These are phyloP conservation scores for Schwanniomyces sp. DNA, from an alignment of 805 yeast species.

Conservation along the genomic window DNA sequence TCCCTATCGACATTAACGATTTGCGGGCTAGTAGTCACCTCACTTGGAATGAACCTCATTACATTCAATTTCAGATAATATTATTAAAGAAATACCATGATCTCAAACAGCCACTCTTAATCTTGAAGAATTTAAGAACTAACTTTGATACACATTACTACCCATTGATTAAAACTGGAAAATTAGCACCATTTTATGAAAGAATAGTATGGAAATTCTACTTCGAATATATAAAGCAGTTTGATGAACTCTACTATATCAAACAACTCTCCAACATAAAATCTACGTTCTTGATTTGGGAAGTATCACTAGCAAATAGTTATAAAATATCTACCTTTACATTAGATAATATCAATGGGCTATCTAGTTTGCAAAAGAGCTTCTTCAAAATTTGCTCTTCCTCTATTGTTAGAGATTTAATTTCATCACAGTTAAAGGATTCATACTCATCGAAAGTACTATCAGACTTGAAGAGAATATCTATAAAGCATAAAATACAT, in stretches of 20 bases:
- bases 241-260: conserved; percentile 23
- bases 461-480: conserved; percentile 29
- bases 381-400: conserved; percentile 23
- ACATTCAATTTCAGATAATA: conserved; percentile 28
- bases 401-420: conserved; percentile 11
- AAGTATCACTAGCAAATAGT: conserved; percentile 22
- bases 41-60: conserved; percentile 18
- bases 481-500: conserved; percentile 30
- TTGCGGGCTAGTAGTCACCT: conserved; percentile 8
- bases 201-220: conserved; percentile 42
- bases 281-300: conserved; percentile 39
- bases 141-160: conserved; percentile 23
- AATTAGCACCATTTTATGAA: conserved; percentile 37
- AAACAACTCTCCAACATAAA: conserved; percentile 16
- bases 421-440: conserved; percentile 6
- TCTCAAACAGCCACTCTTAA: conserved; percentile 28
- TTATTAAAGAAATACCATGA: conserved; percentile 37
- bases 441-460: conserved; percentile 14
- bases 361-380: conserved; percentile 22
- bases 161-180: conserved; percentile 19
- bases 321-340: conserved; percentile 14
- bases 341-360: conserved; percentile 10
- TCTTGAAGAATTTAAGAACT: conserved; percentile 27
- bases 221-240: conserved; percentile 27
- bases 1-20: conserved; percentile 15